phyloP scores from a whole-genome alignment of 129 eudicot species.

The Oenanthe sinensis region DNA sequence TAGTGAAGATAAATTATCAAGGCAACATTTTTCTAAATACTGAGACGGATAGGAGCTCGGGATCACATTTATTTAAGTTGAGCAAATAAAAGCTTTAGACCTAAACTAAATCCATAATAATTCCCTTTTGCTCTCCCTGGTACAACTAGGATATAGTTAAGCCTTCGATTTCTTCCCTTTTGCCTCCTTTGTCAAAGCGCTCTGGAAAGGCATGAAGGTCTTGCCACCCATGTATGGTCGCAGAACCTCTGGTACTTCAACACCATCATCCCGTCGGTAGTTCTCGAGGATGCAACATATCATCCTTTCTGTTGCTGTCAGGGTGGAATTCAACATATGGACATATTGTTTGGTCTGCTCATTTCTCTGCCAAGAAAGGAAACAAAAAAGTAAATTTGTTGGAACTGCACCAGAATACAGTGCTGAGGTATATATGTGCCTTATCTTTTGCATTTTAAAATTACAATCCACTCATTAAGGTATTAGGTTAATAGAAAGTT shows the following conservation, averaged over 20 bases:
- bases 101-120: background rate
- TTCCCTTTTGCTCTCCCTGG: background rate
- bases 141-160: background rate
- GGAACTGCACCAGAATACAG: background rate
- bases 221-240: conserved; percentile 65
- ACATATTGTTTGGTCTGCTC: conserved; percentile 64
- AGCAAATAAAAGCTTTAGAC: background rate
- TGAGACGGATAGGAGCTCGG: background rate
- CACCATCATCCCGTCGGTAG: conserved; percentile 81
- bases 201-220: conserved; percentile 62
- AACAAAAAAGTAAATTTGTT: background rate
- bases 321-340: conserved; percentile 75
- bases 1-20: too few relatives aligned
- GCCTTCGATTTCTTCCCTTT: conserved; percentile 57
- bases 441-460: background rate
- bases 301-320: conserved; percentile 90
- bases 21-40: background rate
- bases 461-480: background rate
- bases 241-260: conserved; percentile 68
- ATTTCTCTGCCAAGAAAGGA: conserved; percentile 35
- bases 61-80: background rate
- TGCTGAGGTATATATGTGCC: background rate
- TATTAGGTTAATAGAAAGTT: too few relatives aligned
- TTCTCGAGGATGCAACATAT: conserved; percentile 83
- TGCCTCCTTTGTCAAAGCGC: conserved; percentile 30